These are phyloP conservation scores for Mycena sp. DNA, from an alignment of 1,284 basidiomycete species.

Conservation along the genomic window DNA sequence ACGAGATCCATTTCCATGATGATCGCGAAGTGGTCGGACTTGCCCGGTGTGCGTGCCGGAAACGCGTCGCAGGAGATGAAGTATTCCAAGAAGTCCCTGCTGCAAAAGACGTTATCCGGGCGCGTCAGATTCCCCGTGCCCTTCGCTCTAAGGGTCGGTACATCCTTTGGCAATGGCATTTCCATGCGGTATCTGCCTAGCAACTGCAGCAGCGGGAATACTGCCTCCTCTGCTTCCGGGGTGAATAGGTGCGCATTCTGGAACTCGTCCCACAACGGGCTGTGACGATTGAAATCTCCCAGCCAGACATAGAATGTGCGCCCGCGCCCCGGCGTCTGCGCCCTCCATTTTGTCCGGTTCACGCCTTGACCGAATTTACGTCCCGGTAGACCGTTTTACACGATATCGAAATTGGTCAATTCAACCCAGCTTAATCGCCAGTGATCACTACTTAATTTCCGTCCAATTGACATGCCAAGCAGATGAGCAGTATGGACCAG, in stretches of 20 bases:
- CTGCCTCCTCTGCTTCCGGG: neutral
- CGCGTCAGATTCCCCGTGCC: conserved; percentile 41
- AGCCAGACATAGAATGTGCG: conserved; percentile 36
- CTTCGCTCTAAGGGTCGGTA: conserved; percentile 40
- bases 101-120: conserved; percentile 47
- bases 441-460: no score
- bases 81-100: conserved; percentile 12
- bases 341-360: no score
- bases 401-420: no score
- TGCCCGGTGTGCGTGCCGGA: neutral
- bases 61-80: conserved; percentile 27
- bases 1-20: conserved; percentile 5
- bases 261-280: conserved; percentile 48
- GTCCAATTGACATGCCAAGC: no score
- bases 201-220: conserved; percentile 30
- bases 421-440: no score
- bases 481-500: no score
- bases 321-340: neutral
- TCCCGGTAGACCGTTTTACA: no score
- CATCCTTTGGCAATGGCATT: conserved; percentile 39
- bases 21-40: conserved; percentile 21
- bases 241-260: conserved; percentile 46
- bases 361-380: no score
- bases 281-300: conserved; percentile 57
- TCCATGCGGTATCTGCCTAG: conserved; percentile 31